Percentiles rank a stretch among this genome's conserved stretches.
Evolutionary conservation across 768 basidiomycete genomes (phyloP).

Genomic region (Boletus vinaceobasis): DNA sequence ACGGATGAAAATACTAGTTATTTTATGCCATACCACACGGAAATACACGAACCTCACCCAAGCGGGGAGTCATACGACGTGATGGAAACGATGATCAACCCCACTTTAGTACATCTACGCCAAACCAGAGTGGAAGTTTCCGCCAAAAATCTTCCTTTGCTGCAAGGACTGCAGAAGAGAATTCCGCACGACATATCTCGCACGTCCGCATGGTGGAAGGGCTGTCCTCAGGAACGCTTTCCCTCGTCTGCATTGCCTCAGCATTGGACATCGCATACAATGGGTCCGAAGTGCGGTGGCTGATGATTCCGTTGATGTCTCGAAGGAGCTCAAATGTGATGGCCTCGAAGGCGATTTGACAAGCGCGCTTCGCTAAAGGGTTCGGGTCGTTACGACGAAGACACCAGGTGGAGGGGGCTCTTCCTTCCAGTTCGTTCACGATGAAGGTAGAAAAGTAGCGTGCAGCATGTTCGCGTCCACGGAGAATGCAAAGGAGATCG

Average conservation of each 20-base stretch:
- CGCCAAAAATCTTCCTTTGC: constrained; percentile 66
- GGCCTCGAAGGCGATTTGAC: constrained; percentile 69
- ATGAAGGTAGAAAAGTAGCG: constrained; percentile 77
- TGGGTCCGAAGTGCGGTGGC: constrained; percentile 65
- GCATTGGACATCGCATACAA: constrained; percentile 68
- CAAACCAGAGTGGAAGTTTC: constrained; percentile 64
- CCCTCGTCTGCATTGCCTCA: constrained; percentile 60
- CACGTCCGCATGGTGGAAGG: constrained; percentile 53
- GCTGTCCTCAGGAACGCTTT: constrained; percentile 41
- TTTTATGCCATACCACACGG: background rate
- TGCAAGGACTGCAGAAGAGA: constrained; percentile 54
- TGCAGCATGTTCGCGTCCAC: constrained; percentile 68
- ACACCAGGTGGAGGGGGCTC: constrained; percentile 50
- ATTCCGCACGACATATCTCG: constrained; percentile 61
- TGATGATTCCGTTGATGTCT: constrained; percentile 66
- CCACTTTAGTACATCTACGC: constrained; percentile 45
- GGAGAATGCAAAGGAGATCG: constrained; percentile 59
- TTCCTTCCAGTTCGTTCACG: constrained; percentile 68
- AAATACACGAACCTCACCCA: constrained; percentile 13
- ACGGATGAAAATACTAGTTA: background rate
- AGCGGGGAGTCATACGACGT: background rate
- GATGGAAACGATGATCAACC: constrained; percentile 18
- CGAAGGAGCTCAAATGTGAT: constrained; percentile 73
- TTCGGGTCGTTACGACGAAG: constrained; percentile 47
- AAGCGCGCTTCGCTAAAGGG: constrained; percentile 46